Base-by-base conservation (phyloP, 75 land plant species). In the Cupressus sempervirens region DNA sequence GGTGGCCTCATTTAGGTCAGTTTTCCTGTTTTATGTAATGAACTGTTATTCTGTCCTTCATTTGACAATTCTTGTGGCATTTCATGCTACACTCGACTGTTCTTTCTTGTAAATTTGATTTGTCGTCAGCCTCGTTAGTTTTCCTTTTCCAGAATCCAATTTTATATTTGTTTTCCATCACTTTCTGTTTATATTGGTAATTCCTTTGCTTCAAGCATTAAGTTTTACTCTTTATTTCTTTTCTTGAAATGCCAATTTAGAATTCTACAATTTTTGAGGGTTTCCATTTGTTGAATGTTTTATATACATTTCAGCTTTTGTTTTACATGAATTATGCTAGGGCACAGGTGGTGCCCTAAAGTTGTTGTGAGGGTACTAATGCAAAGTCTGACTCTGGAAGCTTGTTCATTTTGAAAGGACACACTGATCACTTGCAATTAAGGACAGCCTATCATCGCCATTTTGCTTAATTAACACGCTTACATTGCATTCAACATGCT, bases 1-100 rank as follows among this genome's bases (percentile, higher is more conserved):
- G 88, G 95, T 92, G 92, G 93, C 92, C 97, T 91, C 94, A 88
- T 87, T 91, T 95, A 95, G 97, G 97, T 95, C 94, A 94, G 97
- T 95, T 83, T 87, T 87, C 68, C 86, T 90, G 94, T 90, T 93
- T 72, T 94, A 90, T 87, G 90, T 86, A 84, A 86, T 81, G 88
- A 83, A 58, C 83, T 87, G 84, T 81, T 67, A 91, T 86, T 83
- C 85, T 86, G 80, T 80, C 81, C 81, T 90, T 84, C 84, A 73
- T 84, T 93, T 84, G 75, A 81, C 38, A 81, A 62, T 84, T 72
- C 72, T 84, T 81, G 86, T 91, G 86, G 90, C 94, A 86, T 89
- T 83, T 76, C 9, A 41, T 89, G 90, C 94, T 91, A 83, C 89
- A 30, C 26, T 54, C 83, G 15, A 50, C 4, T 36, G 68, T 54